Evolutionary conservation across 1,284 basidiomycete genomes (phyloP), one percentile per base, ranked within the genome.

Genomic region (Cryptococcus sp.): DNA sequence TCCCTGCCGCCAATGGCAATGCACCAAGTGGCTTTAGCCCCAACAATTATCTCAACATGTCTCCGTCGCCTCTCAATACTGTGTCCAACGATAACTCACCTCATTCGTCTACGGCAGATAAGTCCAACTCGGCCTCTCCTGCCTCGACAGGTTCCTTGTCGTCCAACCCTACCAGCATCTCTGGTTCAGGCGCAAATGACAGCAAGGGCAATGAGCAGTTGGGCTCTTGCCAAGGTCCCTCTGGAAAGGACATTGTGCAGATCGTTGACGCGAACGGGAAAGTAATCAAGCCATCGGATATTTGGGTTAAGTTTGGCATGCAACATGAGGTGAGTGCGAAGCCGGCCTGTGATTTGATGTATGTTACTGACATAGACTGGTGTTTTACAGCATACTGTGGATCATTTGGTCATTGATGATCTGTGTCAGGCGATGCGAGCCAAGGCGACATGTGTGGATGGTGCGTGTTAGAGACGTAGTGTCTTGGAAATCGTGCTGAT

Each of bases 341-440:
- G 29, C 29, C 8, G 29, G 29, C 13, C 29, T 10, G 13, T 29
- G 8, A 13, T 10, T 34, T 10, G 29, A 10, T 34, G 29, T 34
- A 2, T 5, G 29, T 4, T 10, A 34, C 8, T 34, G 29, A 34
- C 29, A 34, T 34, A 4, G 2, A 34, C 13, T 34, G 29, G 29
- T 13, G 29, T 34, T 3, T n/a, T 26, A 52, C 23, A 57, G 52
- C 41, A 55, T 38, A 45, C 58, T n/a, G 62, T 67, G 5, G 65
- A 67, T 48, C 66, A 76, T 34, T 59, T 79, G n/a, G 56, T 78
- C 37, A 72, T 79, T 46, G 77, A 79, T 53, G 77, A 79, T 56
- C 65, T 79, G 41, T 79, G 77, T 56, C 72, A 74, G 50, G 67
- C 72, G 59, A 76, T 79, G 71, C 63, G 67, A 52, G 38, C 58